Conservation (phyloP, 352 stramenopile species). For the Phytophthora brassicae region DNA sequence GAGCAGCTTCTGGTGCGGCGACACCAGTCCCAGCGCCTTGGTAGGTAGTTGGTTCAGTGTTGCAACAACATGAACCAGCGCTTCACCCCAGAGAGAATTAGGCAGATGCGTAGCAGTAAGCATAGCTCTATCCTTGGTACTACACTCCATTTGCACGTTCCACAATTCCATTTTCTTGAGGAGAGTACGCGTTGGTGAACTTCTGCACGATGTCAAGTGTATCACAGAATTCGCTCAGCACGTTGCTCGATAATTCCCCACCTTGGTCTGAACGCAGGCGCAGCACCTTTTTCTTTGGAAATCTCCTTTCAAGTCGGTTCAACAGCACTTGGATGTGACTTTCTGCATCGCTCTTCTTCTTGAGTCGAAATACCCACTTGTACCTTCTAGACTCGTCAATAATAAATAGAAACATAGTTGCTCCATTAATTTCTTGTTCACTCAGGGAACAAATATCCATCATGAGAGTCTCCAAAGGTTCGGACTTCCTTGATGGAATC, state of each 20-base stretch:
- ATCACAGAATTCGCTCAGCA: not conserved
- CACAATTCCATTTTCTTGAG: conserved; percentile 12
- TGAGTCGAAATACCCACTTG: not conserved
- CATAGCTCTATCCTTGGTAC: no score
- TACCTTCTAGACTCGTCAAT: not conserved
- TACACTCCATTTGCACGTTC: conserved; percentile 7
- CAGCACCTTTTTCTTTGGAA: not conserved
- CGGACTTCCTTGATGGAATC: not conserved
- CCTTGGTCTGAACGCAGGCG: not conserved
- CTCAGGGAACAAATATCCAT: not conserved
- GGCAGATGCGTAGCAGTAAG: no score
- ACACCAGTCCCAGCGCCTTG: no score
- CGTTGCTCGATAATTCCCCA: not conserved
- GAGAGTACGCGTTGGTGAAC: conserved; percentile 3
- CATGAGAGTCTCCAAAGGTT: conserved; percentile 1
- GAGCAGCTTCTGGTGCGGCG: no score
- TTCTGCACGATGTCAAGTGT: not conserved
- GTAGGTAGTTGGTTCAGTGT: no score
- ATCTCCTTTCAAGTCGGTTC: not conserved
- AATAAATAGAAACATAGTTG: not conserved
- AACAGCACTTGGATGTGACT: not conserved
- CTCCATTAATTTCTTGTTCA: not conserved
- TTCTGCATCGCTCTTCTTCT: not conserved
- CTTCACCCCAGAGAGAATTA: no score
- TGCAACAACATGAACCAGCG: no score